Evolutionary conservation across 768 basidiomycete genomes (phyloP), one percentile per base, ranked within the genome.

Genomic region (Collybiopsis confluens): DNA sequence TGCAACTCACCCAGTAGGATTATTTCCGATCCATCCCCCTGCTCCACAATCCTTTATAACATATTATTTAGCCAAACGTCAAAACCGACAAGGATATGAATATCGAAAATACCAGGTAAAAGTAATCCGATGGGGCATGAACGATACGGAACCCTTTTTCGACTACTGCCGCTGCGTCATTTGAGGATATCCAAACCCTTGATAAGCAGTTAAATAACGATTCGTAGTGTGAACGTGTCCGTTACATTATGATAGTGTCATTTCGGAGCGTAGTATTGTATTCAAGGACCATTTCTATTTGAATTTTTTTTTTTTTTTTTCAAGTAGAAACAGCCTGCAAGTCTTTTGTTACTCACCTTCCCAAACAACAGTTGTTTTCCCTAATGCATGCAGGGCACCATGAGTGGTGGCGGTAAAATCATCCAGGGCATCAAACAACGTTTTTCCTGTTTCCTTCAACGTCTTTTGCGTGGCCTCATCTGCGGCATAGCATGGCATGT

Each of bases 341-440:
- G 6, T 20, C 24, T 44, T 26, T 49, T 21, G 21, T 4, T 37
- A 59, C 68, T 7, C 23, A 81, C 83, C 83, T 72, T 93, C 85
- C 87, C 90, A 92, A 5, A 93, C n/a, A n/a, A n/a, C n/a, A 89
- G 27, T 85, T 0, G 79, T 86, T 69, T 92, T 93, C 0, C 83
- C 85, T 1, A 76, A 61, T 0, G 68, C 67, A 7, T 65, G 70
- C 44, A 93, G 67, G 2, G 79, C 77, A 0, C 61, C 65, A 63
- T 92, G 90, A 1, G 82, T 83, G 0, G 72, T 73, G 50, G 78
- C 65, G 0, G 80, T 82, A 61, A 92, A 93, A 2, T 63, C 59
- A 58, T 80, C 74, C 36, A 94, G 68, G 0, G 89, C 89, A 52
- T 87, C 69, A 33, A 81, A 73, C 9, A 94, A 61, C 0, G 82